Base-by-base conservation (phyloP, 2,329 filamentous ascomycete species). In the Alternaria angustiovoidea region DNA sequence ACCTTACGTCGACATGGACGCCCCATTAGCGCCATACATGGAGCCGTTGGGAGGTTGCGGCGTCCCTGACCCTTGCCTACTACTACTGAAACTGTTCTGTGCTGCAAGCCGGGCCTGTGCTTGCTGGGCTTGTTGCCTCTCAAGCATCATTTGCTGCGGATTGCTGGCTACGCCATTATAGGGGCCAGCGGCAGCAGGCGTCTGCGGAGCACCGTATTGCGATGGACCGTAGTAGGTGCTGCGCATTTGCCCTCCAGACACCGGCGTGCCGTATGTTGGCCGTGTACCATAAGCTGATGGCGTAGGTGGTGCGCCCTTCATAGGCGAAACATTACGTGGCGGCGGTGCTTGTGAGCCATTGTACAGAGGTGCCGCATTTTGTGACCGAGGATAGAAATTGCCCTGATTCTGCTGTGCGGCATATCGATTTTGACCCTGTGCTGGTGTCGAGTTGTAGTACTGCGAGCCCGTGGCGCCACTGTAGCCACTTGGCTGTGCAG, bases 61-160 rank as follows among this genome's bases (percentile, higher is more conserved):
- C 18, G 77, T 79, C 4, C 75, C 75, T 18, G 75, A 78, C 9
- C 68, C 75, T 57, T 73, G 73, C 46, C 73, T 69, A 51, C 65
- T 74, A 46, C 64, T 73, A 42, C 65, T 72, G 49, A 78, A 75
- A 60, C 70, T 76, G 28, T 70, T 76, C 47, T 78, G 75, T 34
- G 76, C 75, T 16, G 75, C 74, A 18, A 78, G 61, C 8, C 75
- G 72, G 7, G 76, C 76, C 64, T 78, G 75, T 26, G 75, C 71
- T 51, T 79, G 77, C 61, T 75, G 74, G 18, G 66, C 70, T 54
- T 75, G 74, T 51, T 77, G 73, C 38, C 74, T 65, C n/a, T 76
- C 73, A 32, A 77, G 56, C 61, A 78, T 74, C 65, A 74, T 71
- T 58, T 78, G 74, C 54, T 78, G 72, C 39, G 75, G 70, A 57